phyloP scores from a whole-genome alignment of 805 yeast species.

The Monosporozyma solicola region DNA sequence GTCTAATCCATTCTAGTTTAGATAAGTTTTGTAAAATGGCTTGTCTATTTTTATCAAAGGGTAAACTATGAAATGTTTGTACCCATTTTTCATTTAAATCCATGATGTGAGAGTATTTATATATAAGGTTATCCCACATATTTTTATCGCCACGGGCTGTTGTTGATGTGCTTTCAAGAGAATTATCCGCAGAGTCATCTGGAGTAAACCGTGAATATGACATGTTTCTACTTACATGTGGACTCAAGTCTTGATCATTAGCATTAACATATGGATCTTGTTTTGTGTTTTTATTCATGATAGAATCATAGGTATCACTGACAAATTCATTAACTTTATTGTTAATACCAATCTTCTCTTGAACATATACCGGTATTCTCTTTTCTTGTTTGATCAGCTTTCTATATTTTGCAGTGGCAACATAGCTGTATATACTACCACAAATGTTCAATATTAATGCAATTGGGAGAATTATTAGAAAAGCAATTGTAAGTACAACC shows the following conservation, averaged over 20 bases:
- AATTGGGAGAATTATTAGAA: conserved; percentile 19
- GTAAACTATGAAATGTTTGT: conserved; percentile 16
- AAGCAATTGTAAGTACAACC: neutral
- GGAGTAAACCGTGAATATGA: neutral
- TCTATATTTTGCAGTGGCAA: conserved; percentile 20
- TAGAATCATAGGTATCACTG: conserved; percentile 17
- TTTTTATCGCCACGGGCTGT: conserved; percentile 1
- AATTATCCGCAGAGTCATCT: neutral
- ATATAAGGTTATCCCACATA: conserved; percentile 22
- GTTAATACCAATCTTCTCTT: conserved; percentile 18
- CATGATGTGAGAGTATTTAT: conserved; percentile 18
- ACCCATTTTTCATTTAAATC: conserved; percentile 9
- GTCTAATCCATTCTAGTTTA: conserved; percentile 62
- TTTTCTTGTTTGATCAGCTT: conserved; percentile 11
- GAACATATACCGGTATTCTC: conserved; percentile 11
- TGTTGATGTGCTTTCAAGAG: neutral
- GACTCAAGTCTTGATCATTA: conserved; percentile 1
- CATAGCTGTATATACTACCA: conserved; percentile 26
- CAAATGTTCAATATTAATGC: conserved; percentile 18
- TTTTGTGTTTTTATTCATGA: conserved; percentile 14
- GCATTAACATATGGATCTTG: conserved; percentile 7
- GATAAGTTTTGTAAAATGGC: conserved; percentile 50
- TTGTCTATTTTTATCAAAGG: conserved; percentile 32
- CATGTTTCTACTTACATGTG: neutral
- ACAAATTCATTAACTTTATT: conserved; percentile 18